Percentiles rank a stretch among this genome's conserved stretches.
Conservation (phyloP, 208 protist genomes). For the Wallacemonas collosoma region DNA sequence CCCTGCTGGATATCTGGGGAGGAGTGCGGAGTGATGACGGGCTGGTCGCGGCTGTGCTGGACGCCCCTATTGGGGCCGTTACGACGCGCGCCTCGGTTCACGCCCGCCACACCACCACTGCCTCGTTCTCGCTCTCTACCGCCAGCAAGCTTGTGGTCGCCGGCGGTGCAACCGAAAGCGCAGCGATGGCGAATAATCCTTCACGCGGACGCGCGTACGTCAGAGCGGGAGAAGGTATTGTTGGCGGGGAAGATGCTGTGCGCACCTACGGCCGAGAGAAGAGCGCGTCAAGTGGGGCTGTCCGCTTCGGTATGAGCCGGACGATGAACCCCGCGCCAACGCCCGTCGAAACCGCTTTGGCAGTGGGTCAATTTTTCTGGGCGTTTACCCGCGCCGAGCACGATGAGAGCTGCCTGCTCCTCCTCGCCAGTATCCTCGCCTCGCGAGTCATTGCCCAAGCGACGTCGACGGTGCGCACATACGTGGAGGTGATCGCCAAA, state of each 20-base stretch:
- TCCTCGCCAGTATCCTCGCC: conserved; percentile 59
- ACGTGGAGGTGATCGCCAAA: conserved; percentile 23
- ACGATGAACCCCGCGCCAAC: neutral
- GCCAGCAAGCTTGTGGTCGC: conserved; percentile 20
- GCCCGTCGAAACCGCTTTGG: neutral
- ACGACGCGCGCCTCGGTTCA: conserved; percentile 3
- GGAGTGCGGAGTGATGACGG: conserved; percentile 23
- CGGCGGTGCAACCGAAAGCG: neutral
- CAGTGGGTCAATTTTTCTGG: conserved; percentile 38
- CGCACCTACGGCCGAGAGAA: too few relatives aligned
- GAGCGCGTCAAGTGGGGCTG: neutral
- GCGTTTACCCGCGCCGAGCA: conserved; percentile 38
- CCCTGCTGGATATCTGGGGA: conserved; percentile 61
- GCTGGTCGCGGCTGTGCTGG: conserved; percentile 23
- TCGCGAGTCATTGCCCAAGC: conserved; percentile 46
- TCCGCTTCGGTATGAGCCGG: neutral
- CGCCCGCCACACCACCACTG: conserved; percentile 10
- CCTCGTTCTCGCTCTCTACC: conserved; percentile 16
- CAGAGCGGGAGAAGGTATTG: neutral
- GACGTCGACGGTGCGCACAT: conserved; percentile 16
- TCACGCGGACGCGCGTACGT: conserved; percentile 11
- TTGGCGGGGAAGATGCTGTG: neutral
- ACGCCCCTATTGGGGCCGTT: neutral
- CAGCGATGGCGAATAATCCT: too few relatives aligned
- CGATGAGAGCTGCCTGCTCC: conserved; percentile 46